Conservation (phyloP, 345 rosid genomes). For the Adansonia digitata region DNA sequence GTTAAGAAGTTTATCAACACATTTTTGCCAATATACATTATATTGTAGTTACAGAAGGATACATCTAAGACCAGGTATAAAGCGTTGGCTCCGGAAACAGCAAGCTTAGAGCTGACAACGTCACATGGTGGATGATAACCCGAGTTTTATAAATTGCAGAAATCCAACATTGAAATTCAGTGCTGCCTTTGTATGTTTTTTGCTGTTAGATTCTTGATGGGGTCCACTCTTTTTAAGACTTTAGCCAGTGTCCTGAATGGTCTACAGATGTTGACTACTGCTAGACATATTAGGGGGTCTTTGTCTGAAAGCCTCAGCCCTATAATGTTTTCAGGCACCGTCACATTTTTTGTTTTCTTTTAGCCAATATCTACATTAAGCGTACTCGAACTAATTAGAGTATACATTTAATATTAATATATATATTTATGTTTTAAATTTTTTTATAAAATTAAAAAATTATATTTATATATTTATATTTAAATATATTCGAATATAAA, state of each 20-base stretch:
- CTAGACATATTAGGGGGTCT: not conserved
- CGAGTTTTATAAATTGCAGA: constrained; percentile 17
- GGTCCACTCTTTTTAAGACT: constrained; percentile 3
- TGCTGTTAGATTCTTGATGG: constrained; percentile 19
- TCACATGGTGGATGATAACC: no score
- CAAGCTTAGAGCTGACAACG: constrained; percentile 13
- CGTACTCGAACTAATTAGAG: no score
- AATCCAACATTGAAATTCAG: not conserved
- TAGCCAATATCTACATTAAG: not conserved
- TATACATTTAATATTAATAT: no score
- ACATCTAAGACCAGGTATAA: not conserved
- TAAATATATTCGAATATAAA: no score
- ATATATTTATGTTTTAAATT: no score
- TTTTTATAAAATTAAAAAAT: no score
- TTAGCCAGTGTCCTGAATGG: constrained; percentile 14
- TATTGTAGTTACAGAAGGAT: constrained; percentile 1
- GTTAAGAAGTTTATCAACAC: no score
- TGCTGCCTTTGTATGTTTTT: not conserved
- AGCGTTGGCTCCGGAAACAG: not conserved
- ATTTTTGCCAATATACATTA: not conserved
- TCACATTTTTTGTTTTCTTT: not conserved
- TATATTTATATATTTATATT: no score
- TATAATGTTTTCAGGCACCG: not conserved
- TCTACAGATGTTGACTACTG: constrained; percentile 32
- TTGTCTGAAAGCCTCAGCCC: constrained; percentile 8